A percentile compares a stretch with the other conserved stretches of the same genome.
These are phyloP conservation scores for Arthroderma uncinatum DNA, from an alignment of 2,329 filamentous ascomycete species.

Conservation along the genomic window DNA sequence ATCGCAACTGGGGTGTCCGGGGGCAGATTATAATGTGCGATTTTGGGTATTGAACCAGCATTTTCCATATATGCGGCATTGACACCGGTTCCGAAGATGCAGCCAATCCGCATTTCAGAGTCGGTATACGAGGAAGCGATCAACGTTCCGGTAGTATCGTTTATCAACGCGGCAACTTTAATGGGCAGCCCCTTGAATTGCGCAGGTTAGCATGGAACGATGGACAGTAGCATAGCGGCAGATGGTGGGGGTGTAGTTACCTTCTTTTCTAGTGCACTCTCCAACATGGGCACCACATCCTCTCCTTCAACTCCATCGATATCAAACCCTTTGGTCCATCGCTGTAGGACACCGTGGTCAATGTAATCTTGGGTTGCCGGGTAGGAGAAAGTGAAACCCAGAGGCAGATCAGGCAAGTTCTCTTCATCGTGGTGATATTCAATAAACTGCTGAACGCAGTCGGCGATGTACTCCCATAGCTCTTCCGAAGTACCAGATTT, in stretches of 20 bases:
- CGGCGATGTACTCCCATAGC: conserved; percentile 89
- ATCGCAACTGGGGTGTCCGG: conserved; percentile 80
- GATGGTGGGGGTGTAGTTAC: conserved; percentile 38
- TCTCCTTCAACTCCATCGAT: conserved; percentile 83
- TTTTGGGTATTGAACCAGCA: conserved; percentile 81
- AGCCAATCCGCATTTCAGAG: conserved; percentile 80
- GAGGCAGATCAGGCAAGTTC: conserved; percentile 52
- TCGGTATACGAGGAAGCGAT: conserved; percentile 98
- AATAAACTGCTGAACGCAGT: conserved; percentile 83
- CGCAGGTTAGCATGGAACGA: neutral
- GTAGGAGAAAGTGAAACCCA: conserved; percentile 95
- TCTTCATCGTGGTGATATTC: conserved; percentile 65
- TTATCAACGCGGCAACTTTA: conserved; percentile 85
- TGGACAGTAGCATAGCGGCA: conserved; percentile 7
- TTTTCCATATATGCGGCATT: conserved; percentile 98
- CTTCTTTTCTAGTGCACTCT: conserved; percentile 60
- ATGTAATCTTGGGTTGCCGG: conserved; percentile 89
- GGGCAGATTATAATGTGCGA: conserved; percentile 80
- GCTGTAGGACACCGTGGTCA: conserved; percentile 80
- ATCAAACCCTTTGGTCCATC: conserved; percentile 97
- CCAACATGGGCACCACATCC: conserved; percentile 81
- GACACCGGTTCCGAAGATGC: conserved; percentile 96
- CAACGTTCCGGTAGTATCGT: conserved; percentile 93
- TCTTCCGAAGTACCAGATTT: conserved; percentile 76
- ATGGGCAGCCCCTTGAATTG: conserved; percentile 66